Evolutionary conservation across 306 rosid genomes (phyloP).

Genomic region (Urtica urens): DNA sequence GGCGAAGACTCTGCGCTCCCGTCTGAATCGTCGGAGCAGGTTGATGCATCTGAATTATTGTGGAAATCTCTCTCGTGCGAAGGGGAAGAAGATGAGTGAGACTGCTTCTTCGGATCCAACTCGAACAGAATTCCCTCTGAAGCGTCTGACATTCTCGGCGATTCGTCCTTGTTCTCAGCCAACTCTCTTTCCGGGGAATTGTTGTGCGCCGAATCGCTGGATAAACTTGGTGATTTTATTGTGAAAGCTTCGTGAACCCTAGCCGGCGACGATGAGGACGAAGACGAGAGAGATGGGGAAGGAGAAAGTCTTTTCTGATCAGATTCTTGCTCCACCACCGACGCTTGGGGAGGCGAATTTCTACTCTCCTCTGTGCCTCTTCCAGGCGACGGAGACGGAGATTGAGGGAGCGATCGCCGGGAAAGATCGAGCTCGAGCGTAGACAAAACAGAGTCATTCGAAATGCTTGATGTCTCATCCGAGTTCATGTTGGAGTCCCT

Average conservation of each 20-base stretch:
- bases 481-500: conserved; percentile 7
- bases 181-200: conserved; percentile 6
- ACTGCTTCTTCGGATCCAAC: conserved; percentile 16
- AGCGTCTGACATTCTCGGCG: conserved; percentile 12
- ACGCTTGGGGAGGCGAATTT: conserved; percentile 11
- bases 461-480: conserved; percentile 1
- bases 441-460: conserved; percentile 8
- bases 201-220: conserved; percentile 15
- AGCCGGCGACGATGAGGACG: conserved; percentile 8
- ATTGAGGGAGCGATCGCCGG: conserved; percentile 8
- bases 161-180: conserved; percentile 5
- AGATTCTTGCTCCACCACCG: conserved; percentile 4
- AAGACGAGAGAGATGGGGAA: conserved; percentile 15
- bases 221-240: background rate
- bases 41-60: conserved; percentile 21
- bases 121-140: conserved; percentile 7
- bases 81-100: conserved; percentile 16
- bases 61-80: conserved; percentile 22
- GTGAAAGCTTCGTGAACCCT: conserved; percentile 7
- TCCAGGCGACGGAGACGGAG: conserved; percentile 24
- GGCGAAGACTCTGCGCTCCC: conserved; percentile 12
- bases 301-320: conserved; percentile 15
- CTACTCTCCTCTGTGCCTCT: conserved; percentile 2
- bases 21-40: conserved; percentile 2
- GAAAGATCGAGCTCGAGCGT: conserved; percentile 2